These are phyloP conservation scores for Moricandia arvensis DNA, from an alignment of 345 rosid species.

Conservation along the genomic window DNA sequence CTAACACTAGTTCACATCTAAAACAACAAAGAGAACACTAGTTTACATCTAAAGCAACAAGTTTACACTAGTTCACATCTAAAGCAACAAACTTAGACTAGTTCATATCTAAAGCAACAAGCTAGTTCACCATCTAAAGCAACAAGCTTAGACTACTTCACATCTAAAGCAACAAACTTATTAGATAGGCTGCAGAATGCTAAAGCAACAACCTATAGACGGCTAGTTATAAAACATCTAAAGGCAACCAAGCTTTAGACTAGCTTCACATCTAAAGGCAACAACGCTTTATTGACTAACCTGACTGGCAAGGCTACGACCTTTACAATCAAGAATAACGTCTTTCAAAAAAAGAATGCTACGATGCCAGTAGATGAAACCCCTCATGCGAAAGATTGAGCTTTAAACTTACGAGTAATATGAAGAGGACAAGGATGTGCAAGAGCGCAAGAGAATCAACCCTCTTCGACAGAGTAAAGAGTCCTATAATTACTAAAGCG, in stretches of 20 bases:
- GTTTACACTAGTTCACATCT: background rate
- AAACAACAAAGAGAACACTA: background rate
- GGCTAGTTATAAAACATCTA: too few relatives aligned
- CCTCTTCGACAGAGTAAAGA: too few relatives aligned
- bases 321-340: slow-evolving; percentile 61
- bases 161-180: slow-evolving; percentile 11
- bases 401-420: too few relatives aligned
- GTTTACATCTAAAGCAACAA: background rate
- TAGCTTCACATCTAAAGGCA: background rate
- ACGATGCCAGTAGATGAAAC: background rate
- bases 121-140: too few relatives aligned
- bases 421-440: too few relatives aligned
- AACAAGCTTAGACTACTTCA: background rate
- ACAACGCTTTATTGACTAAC: background rate
- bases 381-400: background rate
- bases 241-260: too few relatives aligned
- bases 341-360: background rate
- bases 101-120: slow-evolving; percentile 6
- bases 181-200: too few relatives aligned
- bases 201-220: too few relatives aligned
- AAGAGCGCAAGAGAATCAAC: too few relatives aligned
- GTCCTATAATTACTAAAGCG: too few relatives aligned
- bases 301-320: background rate
- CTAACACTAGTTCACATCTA: background rate
- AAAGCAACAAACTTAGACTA: background rate